These are phyloP conservation scores for Monosporozyma yasuniensis DNA, from an alignment of 805 yeast genomes.

Conservation along the genomic window DNA sequence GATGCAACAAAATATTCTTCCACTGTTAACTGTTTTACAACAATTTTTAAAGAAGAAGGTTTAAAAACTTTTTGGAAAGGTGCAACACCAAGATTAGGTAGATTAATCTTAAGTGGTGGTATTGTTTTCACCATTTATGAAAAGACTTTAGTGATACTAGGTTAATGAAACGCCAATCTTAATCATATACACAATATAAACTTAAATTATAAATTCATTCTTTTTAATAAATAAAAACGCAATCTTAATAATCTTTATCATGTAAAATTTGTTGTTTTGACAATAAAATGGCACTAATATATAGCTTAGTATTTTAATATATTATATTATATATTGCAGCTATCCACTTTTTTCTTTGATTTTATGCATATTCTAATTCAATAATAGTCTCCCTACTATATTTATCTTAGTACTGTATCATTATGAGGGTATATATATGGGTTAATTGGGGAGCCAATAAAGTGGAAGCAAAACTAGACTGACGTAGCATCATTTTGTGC, in stretches of 20 bases:
- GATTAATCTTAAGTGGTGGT: conserved; percentile 90
- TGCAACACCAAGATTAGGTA: conserved; percentile 92
- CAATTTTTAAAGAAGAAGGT: conserved; percentile 81
- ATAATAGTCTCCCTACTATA: background rate
- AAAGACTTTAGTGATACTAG: conserved; percentile 52
- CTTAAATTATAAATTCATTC: background rate
- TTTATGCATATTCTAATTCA: background rate
- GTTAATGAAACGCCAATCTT: conserved; percentile 4
- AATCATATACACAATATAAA: background rate
- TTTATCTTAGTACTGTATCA: background rate
- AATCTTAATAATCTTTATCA: background rate
- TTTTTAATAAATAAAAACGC: background rate
- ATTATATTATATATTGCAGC: background rate
- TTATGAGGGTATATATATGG: background rate
- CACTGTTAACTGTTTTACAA: conserved; percentile 73
- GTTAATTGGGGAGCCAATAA: background rate
- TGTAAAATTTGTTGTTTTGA: background rate
- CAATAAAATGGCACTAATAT: no score
- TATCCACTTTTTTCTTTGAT: background rate
- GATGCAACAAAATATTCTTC: conserved; percentile 67
- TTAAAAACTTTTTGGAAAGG: conserved; percentile 93
- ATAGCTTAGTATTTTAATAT: background rate
- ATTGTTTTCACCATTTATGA: conserved; percentile 95
- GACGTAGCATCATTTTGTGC: conserved; percentile 11
- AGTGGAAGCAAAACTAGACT: background rate